phyloP scores from a whole-genome alignment of 495 filamentous ascomycete genomes.

The Lasiosphaeris hirsuta region DNA sequence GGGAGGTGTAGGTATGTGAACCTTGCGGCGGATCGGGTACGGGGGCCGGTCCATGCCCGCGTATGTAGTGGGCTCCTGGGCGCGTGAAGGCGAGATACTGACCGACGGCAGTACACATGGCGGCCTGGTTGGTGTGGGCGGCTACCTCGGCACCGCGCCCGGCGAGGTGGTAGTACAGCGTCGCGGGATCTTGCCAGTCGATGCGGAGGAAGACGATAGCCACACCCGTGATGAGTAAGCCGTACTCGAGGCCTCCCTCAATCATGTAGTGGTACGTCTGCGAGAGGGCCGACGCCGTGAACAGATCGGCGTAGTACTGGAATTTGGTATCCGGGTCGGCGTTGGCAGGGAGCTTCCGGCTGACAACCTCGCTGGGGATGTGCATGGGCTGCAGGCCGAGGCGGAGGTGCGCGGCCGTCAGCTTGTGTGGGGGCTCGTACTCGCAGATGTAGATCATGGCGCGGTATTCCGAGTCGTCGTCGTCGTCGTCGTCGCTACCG shows the following conservation, averaged over 20 bases:
- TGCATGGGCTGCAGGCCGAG: too few relatives aligned
- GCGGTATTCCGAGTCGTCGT: too few relatives aligned
- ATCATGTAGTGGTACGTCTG: constrained; percentile 49
- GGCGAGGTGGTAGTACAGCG: constrained; percentile 24
- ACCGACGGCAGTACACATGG: constrained; percentile 34
- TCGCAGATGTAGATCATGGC: too few relatives aligned
- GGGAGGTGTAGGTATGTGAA: background rate
- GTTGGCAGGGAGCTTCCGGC: too few relatives aligned
- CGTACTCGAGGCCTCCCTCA: constrained; percentile 32
- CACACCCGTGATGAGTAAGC: constrained; percentile 42
- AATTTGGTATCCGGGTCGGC: too few relatives aligned
- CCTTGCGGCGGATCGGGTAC: background rate
- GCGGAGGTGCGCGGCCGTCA: too few relatives aligned
- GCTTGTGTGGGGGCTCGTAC: too few relatives aligned
- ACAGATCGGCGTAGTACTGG: constrained; percentile 33
- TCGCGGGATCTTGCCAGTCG: constrained; percentile 24
- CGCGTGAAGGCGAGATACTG: constrained; percentile 39
- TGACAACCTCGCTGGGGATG: too few relatives aligned
- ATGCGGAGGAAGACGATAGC: constrained; percentile 46
- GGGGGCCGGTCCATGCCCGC: background rate
- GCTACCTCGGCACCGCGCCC: too few relatives aligned
- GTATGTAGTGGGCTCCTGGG: background rate
- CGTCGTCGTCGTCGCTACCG: too few relatives aligned
- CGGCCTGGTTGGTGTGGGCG: too few relatives aligned
- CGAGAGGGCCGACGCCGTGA: constrained; percentile 37